Conservation (phyloP, 2,329 filamentous ascomycete genomes). For the Diaporthe sp. region DNA sequence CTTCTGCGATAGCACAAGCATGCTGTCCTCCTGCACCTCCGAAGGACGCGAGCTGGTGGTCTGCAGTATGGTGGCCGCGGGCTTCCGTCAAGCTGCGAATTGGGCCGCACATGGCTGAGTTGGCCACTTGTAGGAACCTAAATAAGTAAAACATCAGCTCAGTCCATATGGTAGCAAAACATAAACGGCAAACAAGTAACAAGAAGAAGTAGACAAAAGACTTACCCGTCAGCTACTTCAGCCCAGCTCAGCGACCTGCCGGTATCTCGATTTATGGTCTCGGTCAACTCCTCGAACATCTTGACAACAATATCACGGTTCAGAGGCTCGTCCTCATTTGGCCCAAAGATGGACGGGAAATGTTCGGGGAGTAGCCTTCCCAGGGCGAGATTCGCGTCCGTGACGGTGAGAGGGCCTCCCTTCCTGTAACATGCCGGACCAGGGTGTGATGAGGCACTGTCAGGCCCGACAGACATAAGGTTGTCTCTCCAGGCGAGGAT, state of each 20-base stretch:
- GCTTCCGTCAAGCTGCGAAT: constrained; percentile 35
- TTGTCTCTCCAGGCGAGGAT: constrained; percentile 35
- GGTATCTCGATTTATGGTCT: constrained; percentile 32
- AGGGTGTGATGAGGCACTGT: constrained; percentile 21
- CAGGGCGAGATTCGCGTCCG: constrained; percentile 33
- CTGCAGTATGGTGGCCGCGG: constrained; percentile 57
- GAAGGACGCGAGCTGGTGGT: constrained; percentile 74
- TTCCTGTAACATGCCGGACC: constrained; percentile 37
- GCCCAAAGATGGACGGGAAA: constrained; percentile 33
- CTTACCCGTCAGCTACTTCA: constrained; percentile 34
- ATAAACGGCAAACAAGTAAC: neutral
- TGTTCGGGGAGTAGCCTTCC: constrained; percentile 34
- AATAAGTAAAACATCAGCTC: neutral
- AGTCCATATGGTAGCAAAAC: neutral
- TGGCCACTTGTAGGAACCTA: constrained; percentile 30
- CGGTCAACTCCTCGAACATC: constrained; percentile 22
- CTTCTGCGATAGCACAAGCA: constrained; percentile 32
- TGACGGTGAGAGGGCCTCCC: constrained; percentile 36
- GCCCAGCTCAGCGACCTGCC: constrained; percentile 6
- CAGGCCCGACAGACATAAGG: constrained; percentile 33
- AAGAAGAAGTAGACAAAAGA: neutral
- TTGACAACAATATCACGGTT: constrained; percentile 18
- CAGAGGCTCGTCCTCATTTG: constrained; percentile 27
- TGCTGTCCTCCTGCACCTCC: constrained; percentile 37
- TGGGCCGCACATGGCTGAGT: constrained; percentile 36